A percentile compares a stretch with the other conserved stretches of the same genome.
These are phyloP conservation scores for Lotmaria passim DNA, from an alignment of 208 protist species.

Conservation along the genomic window DNA sequence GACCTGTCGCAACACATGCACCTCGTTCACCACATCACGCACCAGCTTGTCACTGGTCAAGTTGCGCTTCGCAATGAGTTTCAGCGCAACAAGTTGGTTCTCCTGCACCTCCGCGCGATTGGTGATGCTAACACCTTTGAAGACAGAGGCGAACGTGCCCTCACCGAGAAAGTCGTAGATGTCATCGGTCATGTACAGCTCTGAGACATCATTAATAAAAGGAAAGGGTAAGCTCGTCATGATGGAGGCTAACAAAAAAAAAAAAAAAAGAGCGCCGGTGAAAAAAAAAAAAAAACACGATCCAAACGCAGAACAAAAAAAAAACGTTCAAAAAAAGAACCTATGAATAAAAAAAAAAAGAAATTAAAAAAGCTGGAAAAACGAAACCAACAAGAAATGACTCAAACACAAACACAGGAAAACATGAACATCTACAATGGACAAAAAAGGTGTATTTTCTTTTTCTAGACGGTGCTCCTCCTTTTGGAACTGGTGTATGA, in stretches of 20 bases:
- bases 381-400: too few relatives aligned
- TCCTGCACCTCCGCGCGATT: conserved; percentile 41
- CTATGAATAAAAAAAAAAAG: background rate
- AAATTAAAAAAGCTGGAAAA: too few relatives aligned
- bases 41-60: conserved; percentile 71
- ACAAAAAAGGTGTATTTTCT: too few relatives aligned
- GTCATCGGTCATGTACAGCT: conserved; percentile 75
- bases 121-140: conserved; percentile 60
- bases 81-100: conserved; percentile 73
- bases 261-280: background rate
- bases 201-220: conserved; percentile 52
- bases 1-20: conserved; percentile 67
- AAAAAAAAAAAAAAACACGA: conserved; percentile 3
- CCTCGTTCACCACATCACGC: conserved; percentile 82
- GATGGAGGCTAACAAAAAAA: background rate
- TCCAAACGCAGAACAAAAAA: background rate
- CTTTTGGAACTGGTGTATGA: too few relatives aligned
- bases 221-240: conserved; percentile 61
- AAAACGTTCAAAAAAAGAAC: background rate
- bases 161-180: conserved; percentile 86
- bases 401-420: too few relatives aligned
- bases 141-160: conserved; percentile 85
- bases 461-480: too few relatives aligned
- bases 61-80: conserved; percentile 80
- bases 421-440: too few relatives aligned